phyloP scores from a whole-genome alignment of 2,329 filamentous ascomycete species.

The Periconia sp. region DNA sequence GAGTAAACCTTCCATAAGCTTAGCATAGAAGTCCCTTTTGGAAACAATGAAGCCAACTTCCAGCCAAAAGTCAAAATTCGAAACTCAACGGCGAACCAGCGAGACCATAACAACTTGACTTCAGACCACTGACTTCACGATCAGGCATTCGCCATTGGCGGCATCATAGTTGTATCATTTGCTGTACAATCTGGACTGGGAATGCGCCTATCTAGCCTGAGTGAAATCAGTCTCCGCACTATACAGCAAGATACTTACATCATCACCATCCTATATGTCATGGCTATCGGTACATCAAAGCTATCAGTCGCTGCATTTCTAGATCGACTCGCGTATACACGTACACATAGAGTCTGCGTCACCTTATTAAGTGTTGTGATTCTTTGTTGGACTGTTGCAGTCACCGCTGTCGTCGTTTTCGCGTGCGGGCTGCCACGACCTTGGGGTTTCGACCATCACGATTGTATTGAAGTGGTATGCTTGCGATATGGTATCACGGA shows the following conservation, averaged over 20 bases:
- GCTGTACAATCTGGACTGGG: slow-evolving; percentile 22
- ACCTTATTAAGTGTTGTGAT: slow-evolving; percentile 13
- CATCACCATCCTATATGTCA: slow-evolving; percentile 24
- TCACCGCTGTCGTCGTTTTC: slow-evolving; percentile 20
- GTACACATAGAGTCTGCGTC: slow-evolving; percentile 14
- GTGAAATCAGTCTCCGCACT: slow-evolving; percentile 2
- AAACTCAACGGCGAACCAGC: too few species aligned
- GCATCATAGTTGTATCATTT: slow-evolving; percentile 22
- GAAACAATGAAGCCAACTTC: too few species aligned
- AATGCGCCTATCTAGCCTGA: slow-evolving; percentile 18
- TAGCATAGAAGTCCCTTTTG: background rate
- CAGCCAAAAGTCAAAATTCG: too few species aligned
- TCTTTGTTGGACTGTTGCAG: slow-evolving; percentile 21
- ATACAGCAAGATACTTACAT: slow-evolving; percentile 24
- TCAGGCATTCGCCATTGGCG: slow-evolving; percentile 19
- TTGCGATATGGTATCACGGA: background rate
- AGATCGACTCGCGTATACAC: slow-evolving; percentile 15
- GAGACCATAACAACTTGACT: background rate
- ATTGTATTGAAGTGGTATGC: slow-evolving; percentile 27
- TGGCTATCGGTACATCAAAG: slow-evolving; percentile 26
- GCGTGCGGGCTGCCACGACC: slow-evolving; percentile 27
- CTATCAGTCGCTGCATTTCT: slow-evolving; percentile 25
- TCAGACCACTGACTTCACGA: background rate
- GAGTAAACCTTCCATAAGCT: slow-evolving; percentile 4
- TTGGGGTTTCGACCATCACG: slow-evolving; percentile 23